Evolutionary conservation across 2,329 filamentous ascomycete genomes (phyloP).

Genomic region (Ceratocystis variospora): DNA sequence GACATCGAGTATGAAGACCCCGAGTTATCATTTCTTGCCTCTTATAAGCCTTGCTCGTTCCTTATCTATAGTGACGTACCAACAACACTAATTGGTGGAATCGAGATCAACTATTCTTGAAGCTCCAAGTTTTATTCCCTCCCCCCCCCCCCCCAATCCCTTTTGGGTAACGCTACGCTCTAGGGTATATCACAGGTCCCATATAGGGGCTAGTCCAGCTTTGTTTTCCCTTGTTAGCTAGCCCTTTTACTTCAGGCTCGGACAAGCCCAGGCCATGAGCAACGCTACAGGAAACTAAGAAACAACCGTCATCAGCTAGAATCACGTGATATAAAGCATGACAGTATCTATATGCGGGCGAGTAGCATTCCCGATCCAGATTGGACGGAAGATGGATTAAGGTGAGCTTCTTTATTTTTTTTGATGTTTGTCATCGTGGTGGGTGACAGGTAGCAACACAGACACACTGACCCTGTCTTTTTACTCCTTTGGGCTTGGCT

Average conservation of each 20-base stretch:
- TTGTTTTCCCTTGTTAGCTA: not conserved
- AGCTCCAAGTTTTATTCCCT: too few relatives aligned
- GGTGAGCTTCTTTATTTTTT: not conserved
- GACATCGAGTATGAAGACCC: not conserved
- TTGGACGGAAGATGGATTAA: not conserved
- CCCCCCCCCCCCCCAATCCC: not conserved
- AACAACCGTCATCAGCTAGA: not conserved
- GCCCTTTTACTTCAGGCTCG: not conserved
- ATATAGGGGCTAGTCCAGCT: not conserved
- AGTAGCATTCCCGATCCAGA: not conserved
- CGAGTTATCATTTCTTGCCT: not conserved
- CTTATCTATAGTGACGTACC: too few relatives aligned
- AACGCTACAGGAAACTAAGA: not conserved
- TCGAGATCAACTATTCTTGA: not conserved
- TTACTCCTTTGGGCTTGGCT: slow-evolving; percentile 1
- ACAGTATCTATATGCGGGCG: not conserved
- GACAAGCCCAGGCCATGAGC: not conserved
- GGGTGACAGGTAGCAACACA: not conserved
- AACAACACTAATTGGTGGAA: too few relatives aligned
- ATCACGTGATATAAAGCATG: slow-evolving; percentile 1
- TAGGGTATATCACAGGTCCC: not conserved
- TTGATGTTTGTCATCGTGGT: not conserved
- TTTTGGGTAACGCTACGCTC: not conserved
- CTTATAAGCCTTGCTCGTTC: too few relatives aligned
- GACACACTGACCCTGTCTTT: slow-evolving; percentile 7